These are phyloP conservation scores for Pleoardoris graminearum DNA, from an alignment of 2,329 filamentous ascomycete genomes.

Conservation along the genomic window DNA sequence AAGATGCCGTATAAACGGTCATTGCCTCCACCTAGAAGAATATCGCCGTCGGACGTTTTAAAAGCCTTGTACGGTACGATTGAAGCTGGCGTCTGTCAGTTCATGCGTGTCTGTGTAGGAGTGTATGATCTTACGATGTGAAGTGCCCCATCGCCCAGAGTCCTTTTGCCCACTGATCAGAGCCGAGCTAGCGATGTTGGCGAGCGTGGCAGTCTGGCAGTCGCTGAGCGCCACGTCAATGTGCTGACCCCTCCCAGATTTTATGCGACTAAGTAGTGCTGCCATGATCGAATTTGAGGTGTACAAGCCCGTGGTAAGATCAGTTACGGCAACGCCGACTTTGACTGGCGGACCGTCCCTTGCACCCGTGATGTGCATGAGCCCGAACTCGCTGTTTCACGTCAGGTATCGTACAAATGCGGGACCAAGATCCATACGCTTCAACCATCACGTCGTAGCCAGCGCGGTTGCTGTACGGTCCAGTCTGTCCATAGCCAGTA, in stretches of 20 bases:
- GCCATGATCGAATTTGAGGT: constrained; percentile 96
- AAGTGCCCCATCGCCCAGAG: constrained; percentile 90
- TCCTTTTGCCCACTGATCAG: constrained; percentile 87
- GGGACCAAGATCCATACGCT: too few species aligned
- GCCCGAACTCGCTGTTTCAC: constrained; percentile 70
- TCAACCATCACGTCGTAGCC: constrained; percentile 99
- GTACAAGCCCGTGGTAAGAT: constrained; percentile 92
- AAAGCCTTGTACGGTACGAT: constrained; percentile 95
- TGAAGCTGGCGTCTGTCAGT: constrained; percentile 64
- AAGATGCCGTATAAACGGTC: constrained; percentile 64
- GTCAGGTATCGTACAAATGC: too few species aligned
- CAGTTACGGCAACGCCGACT: constrained; percentile 95
- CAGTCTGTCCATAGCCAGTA: constrained; percentile 95
- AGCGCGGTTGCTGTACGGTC: constrained; percentile 81
- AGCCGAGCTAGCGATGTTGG: constrained; percentile 93
- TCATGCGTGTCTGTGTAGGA: neutral
- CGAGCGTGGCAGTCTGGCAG: constrained; percentile 89
- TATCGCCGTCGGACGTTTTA: constrained; percentile 64
- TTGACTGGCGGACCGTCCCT: constrained; percentile 91
- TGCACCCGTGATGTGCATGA: constrained; percentile 97
- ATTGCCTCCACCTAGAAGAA: constrained; percentile 67
- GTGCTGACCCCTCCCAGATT: constrained; percentile 81
- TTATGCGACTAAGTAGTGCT: constrained; percentile 74
- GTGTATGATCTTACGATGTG: constrained; percentile 69
- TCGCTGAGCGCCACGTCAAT: constrained; percentile 91